Base-by-base conservation (phyloP, 2,329 filamentous ascomycete species). In the Pseudogymnoascus sp. region DNA sequence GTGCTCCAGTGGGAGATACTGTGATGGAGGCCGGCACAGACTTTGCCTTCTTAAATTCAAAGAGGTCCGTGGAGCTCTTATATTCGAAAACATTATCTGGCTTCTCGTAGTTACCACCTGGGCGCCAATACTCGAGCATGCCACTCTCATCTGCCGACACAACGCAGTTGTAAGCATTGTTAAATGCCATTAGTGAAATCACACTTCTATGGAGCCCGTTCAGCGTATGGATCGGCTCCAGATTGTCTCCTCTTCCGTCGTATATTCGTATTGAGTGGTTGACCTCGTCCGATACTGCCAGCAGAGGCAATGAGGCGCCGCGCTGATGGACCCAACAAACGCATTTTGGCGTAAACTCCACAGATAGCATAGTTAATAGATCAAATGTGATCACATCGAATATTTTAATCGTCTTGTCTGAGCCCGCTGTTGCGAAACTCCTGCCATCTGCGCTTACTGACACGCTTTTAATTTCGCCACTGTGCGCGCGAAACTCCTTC, bases 71-170 rank as follows among this genome's bases (percentile, higher is more conserved):
- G 1, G 90, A 88, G 72, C 91, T 96, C 77, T 99, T 99, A 77
- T 92, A 90, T 67, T 91, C 84, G 73, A 96, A 99, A 15, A 99
- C 92, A 60, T 85, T 91, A 68, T 92, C 87, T 0, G 94, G 94
- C 74, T 97, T 97, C 70, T 96, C 91, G 73, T 91, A 97, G 39
- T 80, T 86, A 1, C 84, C 86, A 65, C 83, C 84, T 0, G 94
- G 92, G 63, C 84, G 84, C 94, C 94, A 99, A 76, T 99, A 99
- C 74, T 99, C 94, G 8, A 99, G 73, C 93, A 97, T 97, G 25
- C 94, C 93, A 61, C 85, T 84, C 68, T 93, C 87, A 67, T 99
- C 95, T 0, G 87, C 87, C 1, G 94, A 97, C 5, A 97, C 78
- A 1, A 96, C 92, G 71, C 94, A 99, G 74, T 97, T 88, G 71